Conservation (phyloP, 2,329 filamentous ascomycete species). For the Dactylonectria estremocensis region DNA sequence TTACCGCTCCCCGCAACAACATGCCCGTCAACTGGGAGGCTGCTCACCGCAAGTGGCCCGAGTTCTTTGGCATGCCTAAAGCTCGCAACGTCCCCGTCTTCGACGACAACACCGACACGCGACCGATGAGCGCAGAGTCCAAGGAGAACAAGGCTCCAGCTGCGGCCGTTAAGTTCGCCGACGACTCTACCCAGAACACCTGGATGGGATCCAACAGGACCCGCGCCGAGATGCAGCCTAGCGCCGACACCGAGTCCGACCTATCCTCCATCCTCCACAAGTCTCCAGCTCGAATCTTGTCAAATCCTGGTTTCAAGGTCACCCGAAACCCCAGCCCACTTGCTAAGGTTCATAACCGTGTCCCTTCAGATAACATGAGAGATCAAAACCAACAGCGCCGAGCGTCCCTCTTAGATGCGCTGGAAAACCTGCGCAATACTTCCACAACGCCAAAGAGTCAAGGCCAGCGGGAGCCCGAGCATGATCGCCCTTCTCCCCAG, state of each 20-base stretch:
- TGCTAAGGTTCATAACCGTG: conserved; percentile 53
- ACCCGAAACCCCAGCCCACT: conserved; percentile 57
- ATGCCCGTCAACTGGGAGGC: conserved; percentile 61
- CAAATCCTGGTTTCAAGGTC: conserved; percentile 48
- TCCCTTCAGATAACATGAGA: conserved; percentile 48
- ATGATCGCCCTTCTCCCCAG: conserved; percentile 51
- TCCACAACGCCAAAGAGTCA: conserved; percentile 51
- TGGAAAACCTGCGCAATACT: conserved; percentile 55
- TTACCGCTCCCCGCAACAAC: conserved; percentile 59
- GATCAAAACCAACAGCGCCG: conserved; percentile 45
- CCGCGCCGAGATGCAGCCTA: conserved; percentile 68
- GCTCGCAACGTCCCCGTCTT: conserved; percentile 46
- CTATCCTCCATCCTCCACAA: conserved; percentile 61
- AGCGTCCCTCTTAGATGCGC: conserved; percentile 53
- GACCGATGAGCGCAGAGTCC: conserved; percentile 54
- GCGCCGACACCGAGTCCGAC: conserved; percentile 68
- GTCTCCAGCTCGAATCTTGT: conserved; percentile 52
- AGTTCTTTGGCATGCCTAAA: conserved; percentile 63
- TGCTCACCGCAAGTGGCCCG: conserved; percentile 67
- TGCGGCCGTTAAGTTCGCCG: conserved; percentile 52
- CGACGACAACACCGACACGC: conserved; percentile 54
- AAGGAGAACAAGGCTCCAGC: conserved; percentile 64
- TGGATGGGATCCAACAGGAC: conserved; percentile 59
- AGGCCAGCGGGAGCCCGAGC: conserved; percentile 41
- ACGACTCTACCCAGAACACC: conserved; percentile 61